Evolutionary conservation across 345 rosid species (phyloP).

Genomic region (Litchi chinensis): DNA sequence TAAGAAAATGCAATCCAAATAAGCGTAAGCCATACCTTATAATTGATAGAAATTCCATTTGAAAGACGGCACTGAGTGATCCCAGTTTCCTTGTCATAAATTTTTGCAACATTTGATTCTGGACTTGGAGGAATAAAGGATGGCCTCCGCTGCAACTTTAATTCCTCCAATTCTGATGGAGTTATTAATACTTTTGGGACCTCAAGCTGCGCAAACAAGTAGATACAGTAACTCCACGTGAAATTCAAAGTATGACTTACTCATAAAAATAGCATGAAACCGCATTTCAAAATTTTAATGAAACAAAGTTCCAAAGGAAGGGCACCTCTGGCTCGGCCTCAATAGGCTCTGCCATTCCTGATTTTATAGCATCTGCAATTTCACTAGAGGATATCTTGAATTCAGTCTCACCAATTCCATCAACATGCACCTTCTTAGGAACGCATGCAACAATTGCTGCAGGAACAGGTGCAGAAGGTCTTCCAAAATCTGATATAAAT

Average conservation of each 20-base stretch:
- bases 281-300: conserved; percentile 6
- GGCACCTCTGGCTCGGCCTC: conserved; percentile 98
- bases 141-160: conserved; percentile 65
- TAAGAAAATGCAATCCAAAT: conserved; percentile 7
- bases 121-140: conserved; percentile 59
- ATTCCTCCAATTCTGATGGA: conserved; percentile 62
- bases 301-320: conserved; percentile 24
- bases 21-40: conserved; percentile 53
- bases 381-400: conserved; percentile 74
- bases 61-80: conserved; percentile 84
- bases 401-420: conserved; percentile 83
- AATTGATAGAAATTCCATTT: conserved; percentile 91
- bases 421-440: conserved; percentile 82
- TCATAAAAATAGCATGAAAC: conserved; percentile 10
- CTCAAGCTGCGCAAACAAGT: conserved; percentile 72
- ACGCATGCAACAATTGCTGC: conserved; percentile 99
- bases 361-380: conserved; percentile 70
- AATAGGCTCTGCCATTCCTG: conserved; percentile 79
- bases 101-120: conserved; percentile 48
- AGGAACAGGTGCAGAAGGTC: conserved; percentile 84
- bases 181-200: conserved; percentile 93
- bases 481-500: conserved; percentile 94
- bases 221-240: conserved; percentile 24
- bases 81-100: conserved; percentile 85
- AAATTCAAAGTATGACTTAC: conserved; percentile 14